Evolutionary conservation across 345 rosid genomes (phyloP), one percentile per base, ranked within the genome.

Genomic region (Brassica incana): DNA sequence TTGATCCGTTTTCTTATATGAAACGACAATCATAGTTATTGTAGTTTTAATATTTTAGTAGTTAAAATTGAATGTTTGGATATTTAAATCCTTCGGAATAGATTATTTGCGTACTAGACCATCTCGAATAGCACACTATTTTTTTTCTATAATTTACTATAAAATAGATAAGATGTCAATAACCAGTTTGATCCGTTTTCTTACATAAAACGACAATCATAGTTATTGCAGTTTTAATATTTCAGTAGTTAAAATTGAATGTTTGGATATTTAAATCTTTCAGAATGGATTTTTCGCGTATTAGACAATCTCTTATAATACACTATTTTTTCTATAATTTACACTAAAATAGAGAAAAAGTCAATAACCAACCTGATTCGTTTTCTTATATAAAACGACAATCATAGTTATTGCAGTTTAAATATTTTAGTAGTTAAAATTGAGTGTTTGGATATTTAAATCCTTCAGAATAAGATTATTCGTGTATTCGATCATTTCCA

Each of bases 1-100:
- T n/a, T 54, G 33, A 33, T 54, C 72, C 65, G 27, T 75, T 66
- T 66, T 36, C 66, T 36, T 36, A 6, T n/a, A 16, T n/a, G 36
- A 32, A 48, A 32, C 38, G 6, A 16, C 20, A 9, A 9, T 63
- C 65, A 6, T 48, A 15, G 30, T 14, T 56, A 43, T 4, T 72
- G 20, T 60, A 12, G 9, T 40, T 27, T 48, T 9, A 6, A 1
- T 73, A 62, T 15, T 45, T 62, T 62, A 43, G 16, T 40, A 29
- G 20, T 2, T 63, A 48, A 74, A 16, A 16, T 62, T 29, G 9
- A 33, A 20, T 74, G 58, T 32, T 8, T 65, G 36, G 25, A 23
- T 23, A 23, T 65, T 65, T 43, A n/a, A 45, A 48, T 11, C 16
- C 1, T 38, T 6, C 10, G 25, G 10, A 60, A 9, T 61, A 15